These are phyloP conservation scores for Neohortaea acidophila DNA, from an alignment of 495 filamentous ascomycete species.

Conservation along the genomic window DNA sequence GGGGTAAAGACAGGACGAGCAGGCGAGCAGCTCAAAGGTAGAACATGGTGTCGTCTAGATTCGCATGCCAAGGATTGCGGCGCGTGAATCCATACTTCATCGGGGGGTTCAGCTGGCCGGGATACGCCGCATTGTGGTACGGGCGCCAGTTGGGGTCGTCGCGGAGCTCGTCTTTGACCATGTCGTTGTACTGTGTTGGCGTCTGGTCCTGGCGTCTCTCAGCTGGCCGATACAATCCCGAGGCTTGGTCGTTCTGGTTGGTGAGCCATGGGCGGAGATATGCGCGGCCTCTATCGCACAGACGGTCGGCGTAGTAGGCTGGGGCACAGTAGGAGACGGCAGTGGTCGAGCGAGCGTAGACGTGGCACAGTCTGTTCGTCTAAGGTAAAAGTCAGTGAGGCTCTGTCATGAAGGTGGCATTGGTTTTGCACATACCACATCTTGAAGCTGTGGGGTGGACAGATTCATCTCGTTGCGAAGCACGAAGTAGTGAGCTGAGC, in stretches of 20 bases:
- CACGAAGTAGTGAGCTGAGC: constrained; percentile 18
- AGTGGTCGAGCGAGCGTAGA: constrained; percentile 19
- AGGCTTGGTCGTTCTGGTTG: background rate
- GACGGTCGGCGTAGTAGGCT: constrained; percentile 24
- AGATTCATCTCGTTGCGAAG: constrained; percentile 13
- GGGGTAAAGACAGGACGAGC: constrained; percentile 5
- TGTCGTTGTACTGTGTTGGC: background rate
- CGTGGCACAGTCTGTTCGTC: constrained; percentile 21
- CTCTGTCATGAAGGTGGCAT: too few relatives aligned
- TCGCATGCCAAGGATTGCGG: constrained; percentile 9
- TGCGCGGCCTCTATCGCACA: constrained; percentile 23
- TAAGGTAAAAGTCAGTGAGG: background rate
- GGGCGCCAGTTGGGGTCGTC: background rate
- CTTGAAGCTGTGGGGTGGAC: constrained; percentile 4
- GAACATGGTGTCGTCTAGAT: constrained; percentile 12
- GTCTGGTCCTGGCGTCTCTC: background rate
- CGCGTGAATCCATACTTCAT: background rate
- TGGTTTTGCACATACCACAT: constrained; percentile 1
- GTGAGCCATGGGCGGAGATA: constrained; percentile 17
- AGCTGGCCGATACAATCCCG: background rate
- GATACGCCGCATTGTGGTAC: background rate
- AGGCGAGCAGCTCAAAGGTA: constrained; percentile 7
- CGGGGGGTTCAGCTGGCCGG: background rate
- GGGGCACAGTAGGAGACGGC: constrained; percentile 21
- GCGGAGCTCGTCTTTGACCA: background rate